A percentile compares a stretch with the other conserved stretches of the same genome.
Evolutionary conservation across 75 land plant species (phyloP).

Genomic region (Adiantum capillusveneris): DNA sequence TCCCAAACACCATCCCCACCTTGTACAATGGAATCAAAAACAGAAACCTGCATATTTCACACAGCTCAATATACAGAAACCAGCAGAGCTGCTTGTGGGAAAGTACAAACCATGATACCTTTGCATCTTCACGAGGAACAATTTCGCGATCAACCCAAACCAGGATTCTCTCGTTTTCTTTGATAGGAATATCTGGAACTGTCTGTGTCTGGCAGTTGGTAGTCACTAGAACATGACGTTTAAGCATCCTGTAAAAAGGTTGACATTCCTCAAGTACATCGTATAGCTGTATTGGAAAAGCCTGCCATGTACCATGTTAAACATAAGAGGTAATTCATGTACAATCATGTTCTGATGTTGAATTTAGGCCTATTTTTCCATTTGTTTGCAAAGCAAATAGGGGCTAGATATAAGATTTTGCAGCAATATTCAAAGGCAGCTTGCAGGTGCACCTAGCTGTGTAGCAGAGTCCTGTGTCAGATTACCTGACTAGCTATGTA

Average conservation of each 20-base stretch:
- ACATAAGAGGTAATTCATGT: too few relatives aligned
- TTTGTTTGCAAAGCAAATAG: too few relatives aligned
- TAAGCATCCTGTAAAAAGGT: conserved; percentile 83
- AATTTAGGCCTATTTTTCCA: too few relatives aligned
- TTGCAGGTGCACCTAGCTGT: too few relatives aligned
- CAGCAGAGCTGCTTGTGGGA: not conserved
- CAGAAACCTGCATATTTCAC: conserved; percentile 61
- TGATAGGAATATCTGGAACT: conserved; percentile 59
- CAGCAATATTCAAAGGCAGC: too few relatives aligned
- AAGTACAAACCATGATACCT: conserved; percentile 33
- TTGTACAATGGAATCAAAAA: conserved; percentile 97
- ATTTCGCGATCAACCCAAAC: conserved; percentile 88
- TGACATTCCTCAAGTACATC: conserved; percentile 70
- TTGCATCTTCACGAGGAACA: conserved; percentile 78
- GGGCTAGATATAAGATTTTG: too few relatives aligned
- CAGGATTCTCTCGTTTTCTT: conserved; percentile 65
- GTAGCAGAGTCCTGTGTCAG: too few relatives aligned
- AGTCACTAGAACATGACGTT: conserved; percentile 31
- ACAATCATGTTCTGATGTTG: too few relatives aligned
- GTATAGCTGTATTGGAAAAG: conserved; percentile 58
- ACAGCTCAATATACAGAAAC: not conserved
- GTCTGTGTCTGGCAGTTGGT: conserved; percentile 6
- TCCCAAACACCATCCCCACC: conserved; percentile 99
- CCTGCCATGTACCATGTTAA: too few relatives aligned
- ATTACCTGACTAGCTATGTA: too few relatives aligned